phyloP scores from a whole-genome alignment of 176 grass and related monocot genomes.

The Pontederia paniculata region DNA sequence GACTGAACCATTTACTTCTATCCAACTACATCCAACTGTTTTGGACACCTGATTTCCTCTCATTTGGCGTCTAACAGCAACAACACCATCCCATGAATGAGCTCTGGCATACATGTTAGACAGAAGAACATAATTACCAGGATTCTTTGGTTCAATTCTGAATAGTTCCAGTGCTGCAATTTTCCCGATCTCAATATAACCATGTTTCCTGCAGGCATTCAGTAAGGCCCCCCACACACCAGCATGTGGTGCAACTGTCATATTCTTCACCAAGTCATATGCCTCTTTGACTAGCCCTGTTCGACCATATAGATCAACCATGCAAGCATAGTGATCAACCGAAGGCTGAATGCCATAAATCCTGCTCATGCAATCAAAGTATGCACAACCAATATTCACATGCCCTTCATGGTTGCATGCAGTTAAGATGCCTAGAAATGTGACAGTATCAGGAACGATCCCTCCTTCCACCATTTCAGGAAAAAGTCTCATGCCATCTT shows the following conservation, averaged over 20 bases:
- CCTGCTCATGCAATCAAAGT: constrained; percentile 45
- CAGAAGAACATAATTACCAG: constrained; percentile 51
- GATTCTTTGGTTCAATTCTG: constrained; percentile 39
- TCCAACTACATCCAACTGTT: constrained; percentile 47
- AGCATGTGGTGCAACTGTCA: constrained; percentile 50
- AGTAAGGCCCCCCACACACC: constrained; percentile 74
- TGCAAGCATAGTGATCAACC: constrained; percentile 49
- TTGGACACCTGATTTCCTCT: constrained; percentile 28
- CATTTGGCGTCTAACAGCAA: constrained; percentile 29
- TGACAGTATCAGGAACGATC: constrained; percentile 36
- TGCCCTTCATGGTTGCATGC: constrained; percentile 47
- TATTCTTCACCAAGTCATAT: constrained; percentile 17
- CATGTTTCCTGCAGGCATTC: constrained; percentile 50
- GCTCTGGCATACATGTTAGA: constrained; percentile 46
- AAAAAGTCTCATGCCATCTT: constrained; percentile 39
- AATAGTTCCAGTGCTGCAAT: constrained; percentile 37
- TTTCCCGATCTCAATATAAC: constrained; percentile 26
- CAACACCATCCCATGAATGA: constrained; percentile 36
- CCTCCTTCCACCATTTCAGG: constrained; percentile 24
- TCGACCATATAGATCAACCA: constrained; percentile 64
- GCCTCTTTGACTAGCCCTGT: constrained; percentile 45
- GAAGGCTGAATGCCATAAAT: constrained; percentile 31
- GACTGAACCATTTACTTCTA: constrained; percentile 31
- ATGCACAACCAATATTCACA: neutral
- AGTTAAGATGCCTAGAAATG: constrained; percentile 48